phyloP scores from a whole-genome alignment of 148 eudicot genomes.

The Rhododendron vialii region DNA sequence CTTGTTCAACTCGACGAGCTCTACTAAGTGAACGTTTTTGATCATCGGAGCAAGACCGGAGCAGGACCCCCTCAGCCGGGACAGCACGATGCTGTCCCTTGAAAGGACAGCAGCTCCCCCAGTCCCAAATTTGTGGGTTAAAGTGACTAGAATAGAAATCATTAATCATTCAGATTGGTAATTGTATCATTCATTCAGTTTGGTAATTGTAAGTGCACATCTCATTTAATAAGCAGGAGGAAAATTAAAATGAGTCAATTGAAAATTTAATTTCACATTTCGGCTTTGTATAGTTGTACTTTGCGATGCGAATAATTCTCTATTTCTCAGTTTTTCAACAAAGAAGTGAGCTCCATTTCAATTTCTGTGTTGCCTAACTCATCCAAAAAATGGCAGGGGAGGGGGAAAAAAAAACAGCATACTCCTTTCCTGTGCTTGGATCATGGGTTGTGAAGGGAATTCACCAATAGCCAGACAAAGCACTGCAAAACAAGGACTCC shows the following conservation, averaged over 20 bases:
- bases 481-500: neutral
- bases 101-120: too few species aligned
- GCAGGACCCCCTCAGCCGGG: too few species aligned
- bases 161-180: neutral
- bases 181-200: neutral
- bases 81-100: too few species aligned
- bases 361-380: neutral
- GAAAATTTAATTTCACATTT: neutral
- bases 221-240: neutral
- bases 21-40: too few species aligned
- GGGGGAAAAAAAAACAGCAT: neutral
- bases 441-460: neutral
- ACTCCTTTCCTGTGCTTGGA: neutral
- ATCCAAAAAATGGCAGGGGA: neutral
- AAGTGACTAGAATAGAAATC: conserved; percentile 12
- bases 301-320: neutral
- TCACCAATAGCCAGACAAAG: neutral
- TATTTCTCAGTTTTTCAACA: neutral
- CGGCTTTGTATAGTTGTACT: neutral
- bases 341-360: neutral
- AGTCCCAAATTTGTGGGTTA: neutral
- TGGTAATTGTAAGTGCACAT: neutral
- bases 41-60: too few species aligned
- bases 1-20: too few species aligned
- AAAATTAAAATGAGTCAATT: neutral